Percentiles rank a stretch among this genome's conserved stretches.
phyloP scores from a whole-genome alignment of 768 basidiomycete species.

The Lactarius akahatsu region DNA sequence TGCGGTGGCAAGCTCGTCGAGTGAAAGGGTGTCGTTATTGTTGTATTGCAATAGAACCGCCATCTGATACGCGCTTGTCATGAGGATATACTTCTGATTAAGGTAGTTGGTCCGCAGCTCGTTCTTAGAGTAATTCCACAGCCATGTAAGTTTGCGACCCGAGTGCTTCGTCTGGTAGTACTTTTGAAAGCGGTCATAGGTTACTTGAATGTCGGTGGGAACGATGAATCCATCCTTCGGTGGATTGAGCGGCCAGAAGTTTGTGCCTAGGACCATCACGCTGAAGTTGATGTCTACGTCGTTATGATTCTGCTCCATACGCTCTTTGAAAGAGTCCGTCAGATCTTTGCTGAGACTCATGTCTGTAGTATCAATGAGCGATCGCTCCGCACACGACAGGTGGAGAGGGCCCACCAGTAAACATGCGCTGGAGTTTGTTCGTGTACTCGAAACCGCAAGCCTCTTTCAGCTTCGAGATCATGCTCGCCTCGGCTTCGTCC shows the following conservation, averaged over 20 bases:
- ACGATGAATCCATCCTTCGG: conserved; percentile 85
- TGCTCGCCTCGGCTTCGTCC: conserved; percentile 94
- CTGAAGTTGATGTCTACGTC: conserved; percentile 89
- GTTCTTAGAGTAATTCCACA: conserved; percentile 98
- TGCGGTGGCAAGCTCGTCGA: conserved; percentile 74
- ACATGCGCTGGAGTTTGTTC: conserved; percentile 94
- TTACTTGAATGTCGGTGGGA: conserved; percentile 81
- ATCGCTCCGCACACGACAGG: background rate
- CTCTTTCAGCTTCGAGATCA: conserved; percentile 97
- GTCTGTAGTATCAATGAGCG: conserved; percentile 47
- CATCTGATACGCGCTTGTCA: conserved; percentile 94
- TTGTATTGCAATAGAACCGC: conserved; percentile 95
- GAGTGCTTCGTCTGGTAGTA: conserved; percentile 95
- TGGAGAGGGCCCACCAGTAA: conserved; percentile 65
- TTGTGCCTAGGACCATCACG: conserved; percentile 91
- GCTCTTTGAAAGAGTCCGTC: conserved; percentile 91
- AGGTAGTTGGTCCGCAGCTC: conserved; percentile 92
- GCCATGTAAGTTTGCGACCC: conserved; percentile 94
- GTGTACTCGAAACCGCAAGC: conserved; percentile 97
- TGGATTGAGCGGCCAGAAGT: conserved; percentile 92
- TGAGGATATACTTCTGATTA: conserved; percentile 92
- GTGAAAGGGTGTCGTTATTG: conserved; percentile 78
- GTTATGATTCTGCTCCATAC: conserved; percentile 82
- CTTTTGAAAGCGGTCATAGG: conserved; percentile 86
- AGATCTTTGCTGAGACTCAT: conserved; percentile 95